These are phyloP conservation scores for Stellera chamaejasme DNA, from an alignment of 345 rosid genomes.

Conservation along the genomic window DNA sequence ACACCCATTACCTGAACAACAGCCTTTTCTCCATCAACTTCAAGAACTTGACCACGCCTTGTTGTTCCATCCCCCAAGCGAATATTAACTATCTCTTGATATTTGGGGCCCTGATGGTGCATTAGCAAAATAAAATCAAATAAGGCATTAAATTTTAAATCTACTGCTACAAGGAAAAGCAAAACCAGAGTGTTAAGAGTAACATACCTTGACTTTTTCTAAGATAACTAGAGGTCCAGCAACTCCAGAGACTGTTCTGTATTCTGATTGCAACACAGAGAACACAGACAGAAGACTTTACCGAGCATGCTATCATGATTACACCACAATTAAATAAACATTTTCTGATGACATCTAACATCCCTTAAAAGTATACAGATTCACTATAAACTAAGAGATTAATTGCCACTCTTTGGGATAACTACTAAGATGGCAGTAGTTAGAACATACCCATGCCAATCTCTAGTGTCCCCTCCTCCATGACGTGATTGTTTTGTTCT, in stretches of 20 bases:
- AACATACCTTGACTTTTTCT: slow-evolving; percentile 84
- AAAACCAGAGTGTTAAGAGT: not conserved
- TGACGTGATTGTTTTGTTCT: slow-evolving; percentile 23
- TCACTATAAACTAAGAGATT: not conserved
- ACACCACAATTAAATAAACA: not conserved
- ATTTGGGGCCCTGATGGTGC: slow-evolving; percentile 68
- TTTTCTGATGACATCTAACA: not conserved
- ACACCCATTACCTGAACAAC: slow-evolving; percentile 65
- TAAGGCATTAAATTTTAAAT: not conserved
- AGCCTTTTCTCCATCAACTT: slow-evolving; percentile 98
- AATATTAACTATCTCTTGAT: slow-evolving; percentile 92
- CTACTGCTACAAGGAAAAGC: no score
- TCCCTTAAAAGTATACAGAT: no score
- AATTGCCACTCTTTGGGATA: not conserved
- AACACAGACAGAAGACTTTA: not conserved
- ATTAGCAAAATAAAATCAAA: not conserved
- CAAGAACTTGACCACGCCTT: slow-evolving; percentile 91
- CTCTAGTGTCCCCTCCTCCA: slow-evolving; percentile 77
- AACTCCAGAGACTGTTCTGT: slow-evolving; percentile 94
- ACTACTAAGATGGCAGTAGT: not conserved
- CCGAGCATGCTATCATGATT: not conserved
- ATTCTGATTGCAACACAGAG: slow-evolving; percentile 41
- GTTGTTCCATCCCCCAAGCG: slow-evolving; percentile 83
- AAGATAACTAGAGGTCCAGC: slow-evolving; percentile 98
- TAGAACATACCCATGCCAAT: slow-evolving; percentile 78